Conservation (phyloP, 2,329 filamentous ascomycete genomes). For the Cordyceps fumosorosea region DNA sequence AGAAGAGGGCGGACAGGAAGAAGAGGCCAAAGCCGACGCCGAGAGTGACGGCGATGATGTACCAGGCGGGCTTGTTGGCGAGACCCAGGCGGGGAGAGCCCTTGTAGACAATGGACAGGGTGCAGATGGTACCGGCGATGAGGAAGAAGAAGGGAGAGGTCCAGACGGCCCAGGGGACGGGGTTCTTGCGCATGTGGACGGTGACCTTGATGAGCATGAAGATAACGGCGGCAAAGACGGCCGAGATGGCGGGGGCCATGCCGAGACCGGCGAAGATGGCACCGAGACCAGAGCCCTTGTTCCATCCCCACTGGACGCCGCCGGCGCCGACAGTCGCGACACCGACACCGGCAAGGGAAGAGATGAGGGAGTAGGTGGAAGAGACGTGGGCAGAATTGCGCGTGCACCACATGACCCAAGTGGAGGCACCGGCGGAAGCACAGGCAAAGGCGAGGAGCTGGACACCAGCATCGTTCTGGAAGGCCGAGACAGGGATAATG, state of each 20-base stretch:
- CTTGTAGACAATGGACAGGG: constrained; percentile 75
- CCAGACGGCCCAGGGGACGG: constrained; percentile 65
- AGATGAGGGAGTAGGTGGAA: constrained; percentile 66
- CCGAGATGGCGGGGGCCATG: constrained; percentile 65
- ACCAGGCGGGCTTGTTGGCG: constrained; percentile 60
- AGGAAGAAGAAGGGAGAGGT: constrained; percentile 73
- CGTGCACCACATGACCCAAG: constrained; percentile 78
- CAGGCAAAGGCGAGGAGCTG: constrained; percentile 63
- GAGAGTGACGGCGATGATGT: constrained; percentile 59
- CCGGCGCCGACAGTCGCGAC: constrained; percentile 58
- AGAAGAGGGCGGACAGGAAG: constrained; percentile 59
- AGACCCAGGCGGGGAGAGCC: constrained; percentile 63
- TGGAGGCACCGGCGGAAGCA: constrained; percentile 56
- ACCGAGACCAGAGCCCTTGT: constrained; percentile 59
- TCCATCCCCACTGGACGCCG: constrained; percentile 64
- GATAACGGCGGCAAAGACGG: constrained; percentile 57
- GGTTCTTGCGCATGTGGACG: constrained; percentile 67
- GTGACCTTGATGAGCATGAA: constrained; percentile 65
- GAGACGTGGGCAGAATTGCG: constrained; percentile 66
- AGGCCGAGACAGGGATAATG: constrained; percentile 56
- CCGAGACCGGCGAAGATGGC: constrained; percentile 65
- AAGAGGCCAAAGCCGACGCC: constrained; percentile 56
- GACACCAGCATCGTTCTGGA: constrained; percentile 54
- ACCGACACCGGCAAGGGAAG: constrained; percentile 61
- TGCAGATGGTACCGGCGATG: constrained; percentile 66